Evolutionary conservation across 2,329 filamentous ascomycete species (phyloP).

Genomic region (Colletotrichum costaricense): DNA sequence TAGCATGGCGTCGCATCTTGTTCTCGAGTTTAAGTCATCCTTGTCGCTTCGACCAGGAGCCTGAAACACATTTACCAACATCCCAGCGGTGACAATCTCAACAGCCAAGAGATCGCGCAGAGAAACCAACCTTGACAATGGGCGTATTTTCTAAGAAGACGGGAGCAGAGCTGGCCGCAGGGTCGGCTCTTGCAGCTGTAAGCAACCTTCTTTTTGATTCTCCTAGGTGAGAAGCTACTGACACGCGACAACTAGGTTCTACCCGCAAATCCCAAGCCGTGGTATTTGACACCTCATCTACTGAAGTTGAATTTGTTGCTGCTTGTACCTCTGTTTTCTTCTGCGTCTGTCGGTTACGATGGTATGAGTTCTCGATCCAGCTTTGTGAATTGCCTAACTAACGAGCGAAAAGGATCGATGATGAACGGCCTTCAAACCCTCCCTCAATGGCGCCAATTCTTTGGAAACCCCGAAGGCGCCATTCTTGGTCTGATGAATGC

Average conservation of each 20-base stretch:
- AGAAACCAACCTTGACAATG: not conserved
- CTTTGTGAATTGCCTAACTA: accelerated
- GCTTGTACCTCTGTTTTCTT: conserved; percentile 54
- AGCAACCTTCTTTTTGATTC: accelerated
- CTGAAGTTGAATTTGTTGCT: conserved; percentile 56
- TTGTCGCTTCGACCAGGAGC: not conserved
- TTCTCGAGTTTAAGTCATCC: not conserved
- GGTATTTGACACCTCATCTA: conserved; percentile 55
- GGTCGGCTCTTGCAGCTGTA: conserved; percentile 12
- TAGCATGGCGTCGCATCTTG: not conserved
- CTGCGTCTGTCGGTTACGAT: conserved; percentile 56
- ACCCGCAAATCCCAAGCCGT: conserved; percentile 52
- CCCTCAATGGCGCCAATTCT: conserved; percentile 49
- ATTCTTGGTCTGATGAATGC: conserved; percentile 29
- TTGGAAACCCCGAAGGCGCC: conserved; percentile 35
- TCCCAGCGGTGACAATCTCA: not conserved
- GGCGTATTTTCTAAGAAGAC: not conserved
- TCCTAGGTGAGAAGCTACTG: not conserved
- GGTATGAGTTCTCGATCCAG: not conserved
- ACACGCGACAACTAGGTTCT: conserved; percentile 43
- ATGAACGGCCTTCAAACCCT: conserved; percentile 55
- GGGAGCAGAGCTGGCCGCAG: not conserved
- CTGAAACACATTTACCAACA: too few species aligned
- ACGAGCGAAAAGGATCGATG: conserved; percentile 42
- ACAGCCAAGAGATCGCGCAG: not conserved